A percentile compares a stretch with the other conserved stretches of the same genome.
These are phyloP conservation scores for Trypanosoma vivax DNA, from an alignment of 208 protist species.

Conservation along the genomic window DNA sequence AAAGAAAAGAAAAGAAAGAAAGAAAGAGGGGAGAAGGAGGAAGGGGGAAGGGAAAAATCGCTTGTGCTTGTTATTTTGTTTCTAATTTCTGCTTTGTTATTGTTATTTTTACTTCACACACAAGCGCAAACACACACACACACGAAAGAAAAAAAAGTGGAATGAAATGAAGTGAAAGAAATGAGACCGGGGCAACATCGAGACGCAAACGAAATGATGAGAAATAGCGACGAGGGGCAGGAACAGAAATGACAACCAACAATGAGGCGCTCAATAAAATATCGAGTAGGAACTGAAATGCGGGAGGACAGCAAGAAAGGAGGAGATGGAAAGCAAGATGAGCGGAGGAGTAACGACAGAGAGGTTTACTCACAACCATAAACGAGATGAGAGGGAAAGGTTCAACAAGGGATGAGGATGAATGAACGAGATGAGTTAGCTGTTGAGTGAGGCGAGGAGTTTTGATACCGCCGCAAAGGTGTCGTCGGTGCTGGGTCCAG, in stretches of 20 bases:
- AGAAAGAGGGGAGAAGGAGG: not conserved
- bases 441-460: too few relatives aligned
- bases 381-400: not conserved
- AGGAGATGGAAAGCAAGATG: too few relatives aligned
- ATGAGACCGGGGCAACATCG: conserved; percentile 3
- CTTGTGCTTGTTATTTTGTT: too few relatives aligned
- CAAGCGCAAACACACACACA: conserved; percentile 2
- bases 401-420: conserved; percentile 1
- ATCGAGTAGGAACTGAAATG: too few relatives aligned
- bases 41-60: conserved; percentile 2
- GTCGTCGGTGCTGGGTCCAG: too few relatives aligned
- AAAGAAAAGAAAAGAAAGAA: conserved; percentile 7
- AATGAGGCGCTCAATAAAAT: not conserved
- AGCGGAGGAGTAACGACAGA: not conserved
- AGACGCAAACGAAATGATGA: not conserved
- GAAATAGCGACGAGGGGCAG: not conserved
- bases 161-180: too few relatives aligned
- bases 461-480: too few relatives aligned
- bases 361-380: not conserved
- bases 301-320: too few relatives aligned
- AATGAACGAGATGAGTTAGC: not conserved
- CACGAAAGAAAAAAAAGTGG: too few relatives aligned
- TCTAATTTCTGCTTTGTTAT: not conserved
- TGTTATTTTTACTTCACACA: not conserved
- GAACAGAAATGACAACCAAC: too few relatives aligned